Percentiles rank a stretch among this genome's conserved stretches.
Conservation (phyloP, 2,329 filamentous ascomycete species). For the Ophiocordyceps camponoti-floridani region DNA sequence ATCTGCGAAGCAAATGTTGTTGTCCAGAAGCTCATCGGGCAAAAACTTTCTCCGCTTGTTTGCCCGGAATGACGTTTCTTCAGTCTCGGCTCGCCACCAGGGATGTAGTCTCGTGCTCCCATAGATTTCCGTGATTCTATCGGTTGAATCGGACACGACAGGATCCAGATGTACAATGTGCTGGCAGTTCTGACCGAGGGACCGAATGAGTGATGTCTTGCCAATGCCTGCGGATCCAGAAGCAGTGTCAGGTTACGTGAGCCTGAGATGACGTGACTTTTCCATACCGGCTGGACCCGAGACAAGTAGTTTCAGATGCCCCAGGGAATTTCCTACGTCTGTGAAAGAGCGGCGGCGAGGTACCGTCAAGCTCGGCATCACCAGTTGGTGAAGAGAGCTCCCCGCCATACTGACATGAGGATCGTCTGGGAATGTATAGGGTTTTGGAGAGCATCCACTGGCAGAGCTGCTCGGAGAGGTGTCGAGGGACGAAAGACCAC, state of each 20-base stretch:
- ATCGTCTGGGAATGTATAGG: constrained; percentile 4
- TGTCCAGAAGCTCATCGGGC: constrained; percentile 63
- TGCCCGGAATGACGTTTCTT: constrained; percentile 32
- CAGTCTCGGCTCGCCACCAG: constrained; percentile 71
- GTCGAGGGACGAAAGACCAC: constrained; percentile 31
- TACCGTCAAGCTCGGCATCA: constrained; percentile 94
- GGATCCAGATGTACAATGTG: constrained; percentile 90
- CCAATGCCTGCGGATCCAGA: constrained; percentile 42
- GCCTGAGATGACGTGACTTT: not conserved
- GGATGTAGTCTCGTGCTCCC: constrained; percentile 76
- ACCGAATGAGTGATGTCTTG: constrained; percentile 78
- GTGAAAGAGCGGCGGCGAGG: constrained; percentile 82
- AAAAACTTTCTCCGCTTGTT: constrained; percentile 42
- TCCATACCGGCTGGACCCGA: constrained; percentile 59
- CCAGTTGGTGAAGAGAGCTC: constrained; percentile 50
- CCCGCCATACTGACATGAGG: constrained; percentile 2
- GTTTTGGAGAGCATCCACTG: constrained; percentile 8
- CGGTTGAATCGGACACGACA: constrained; percentile 17
- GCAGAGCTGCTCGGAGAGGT: constrained; percentile 29
- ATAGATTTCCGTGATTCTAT: constrained; percentile 45
- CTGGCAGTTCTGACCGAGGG: constrained; percentile 69
- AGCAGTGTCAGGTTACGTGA: not conserved
- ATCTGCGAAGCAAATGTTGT: constrained; percentile 89
- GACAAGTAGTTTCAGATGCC: constrained; percentile 75
- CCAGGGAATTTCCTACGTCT: constrained; percentile 64